Evolutionary conservation across 768 basidiomycete genomes (phyloP).

Genomic region (Phlebiopsis flavidoalba): DNA sequence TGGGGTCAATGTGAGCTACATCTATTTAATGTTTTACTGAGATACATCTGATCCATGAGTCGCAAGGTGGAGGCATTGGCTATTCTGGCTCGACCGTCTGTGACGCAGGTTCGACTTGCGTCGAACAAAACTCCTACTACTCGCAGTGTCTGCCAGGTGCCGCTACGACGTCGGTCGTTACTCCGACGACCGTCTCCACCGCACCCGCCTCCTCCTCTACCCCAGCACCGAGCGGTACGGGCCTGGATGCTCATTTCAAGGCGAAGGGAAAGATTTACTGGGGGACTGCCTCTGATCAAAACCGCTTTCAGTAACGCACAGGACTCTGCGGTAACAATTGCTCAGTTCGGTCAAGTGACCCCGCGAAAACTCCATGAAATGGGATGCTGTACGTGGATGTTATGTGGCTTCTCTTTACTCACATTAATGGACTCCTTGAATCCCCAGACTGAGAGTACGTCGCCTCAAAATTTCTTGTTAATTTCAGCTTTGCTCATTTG

Average conservation of each 20-base stretch:
- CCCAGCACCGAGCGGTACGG: constrained; percentile 19
- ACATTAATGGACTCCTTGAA: neutral
- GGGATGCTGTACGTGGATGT: constrained; percentile 20
- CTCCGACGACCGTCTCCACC: constrained; percentile 1
- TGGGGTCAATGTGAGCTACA: constrained; percentile 31
- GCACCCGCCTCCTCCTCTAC: constrained; percentile 4
- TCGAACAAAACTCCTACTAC: constrained; percentile 27
- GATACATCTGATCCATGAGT: neutral
- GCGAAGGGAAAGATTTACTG: constrained; percentile 24
- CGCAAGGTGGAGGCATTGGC: constrained; percentile 14
- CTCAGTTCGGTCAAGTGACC: constrained; percentile 27
- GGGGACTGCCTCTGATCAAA: constrained; percentile 26
- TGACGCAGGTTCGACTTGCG: constrained; percentile 27
- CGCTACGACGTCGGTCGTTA: constrained; percentile 7
- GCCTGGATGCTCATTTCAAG: constrained; percentile 21
- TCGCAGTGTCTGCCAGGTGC: constrained; percentile 28
- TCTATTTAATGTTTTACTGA: neutral
- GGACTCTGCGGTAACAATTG: constrained; percentile 19
- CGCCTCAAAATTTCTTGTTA: no score
- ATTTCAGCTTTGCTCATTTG: neutral
- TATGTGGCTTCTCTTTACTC: neutral
- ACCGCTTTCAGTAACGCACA: constrained; percentile 22
- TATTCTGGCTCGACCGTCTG: constrained; percentile 5
- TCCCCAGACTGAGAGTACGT: constrained; percentile 22
- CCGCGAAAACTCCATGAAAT: constrained; percentile 33